These are phyloP conservation scores for Baudoinia panamericana DNA, from an alignment of 495 filamentous ascomycete genomes.

Conservation along the genomic window DNA sequence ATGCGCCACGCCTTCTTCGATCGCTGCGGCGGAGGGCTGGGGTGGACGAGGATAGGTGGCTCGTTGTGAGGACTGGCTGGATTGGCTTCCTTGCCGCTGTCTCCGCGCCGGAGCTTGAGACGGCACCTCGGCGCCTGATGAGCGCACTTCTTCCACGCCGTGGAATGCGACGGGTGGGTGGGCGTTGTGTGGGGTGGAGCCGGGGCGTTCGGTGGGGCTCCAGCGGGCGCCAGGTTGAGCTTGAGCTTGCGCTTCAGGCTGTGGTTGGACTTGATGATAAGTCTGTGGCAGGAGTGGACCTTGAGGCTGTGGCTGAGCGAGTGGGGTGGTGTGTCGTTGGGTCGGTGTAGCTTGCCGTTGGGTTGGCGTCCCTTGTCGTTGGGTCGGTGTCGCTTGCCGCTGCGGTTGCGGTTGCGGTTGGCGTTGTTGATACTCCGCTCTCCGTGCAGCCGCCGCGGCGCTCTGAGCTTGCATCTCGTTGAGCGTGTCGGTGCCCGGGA, in stretches of 20 bases:
- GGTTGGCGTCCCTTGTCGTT: conserved; percentile 26
- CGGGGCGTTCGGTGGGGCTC: conserved; percentile 91
- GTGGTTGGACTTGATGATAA: conserved; percentile 38
- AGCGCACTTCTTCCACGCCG: conserved; percentile 45
- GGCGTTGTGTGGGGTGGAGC: conserved; percentile 79
- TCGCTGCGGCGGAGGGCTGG: conserved; percentile 52
- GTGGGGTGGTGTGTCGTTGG: too few species aligned
- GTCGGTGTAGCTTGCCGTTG: conserved; percentile 29
- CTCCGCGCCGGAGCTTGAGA: conserved; percentile 10
- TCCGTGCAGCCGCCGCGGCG: conserved; percentile 63
- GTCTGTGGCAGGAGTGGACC: too few species aligned
- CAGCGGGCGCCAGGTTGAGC: conserved; percentile 37
- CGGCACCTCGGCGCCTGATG: conserved; percentile 2
- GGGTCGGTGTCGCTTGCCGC: conserved; percentile 18
- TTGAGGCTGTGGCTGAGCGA: too few species aligned
- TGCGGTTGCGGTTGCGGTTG: conserved; percentile 33
- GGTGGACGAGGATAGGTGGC: conserved; percentile 21
- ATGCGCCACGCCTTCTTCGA: conserved; percentile 61
- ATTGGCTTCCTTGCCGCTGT: conserved; percentile 19
- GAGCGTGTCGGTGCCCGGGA: conserved; percentile 70
- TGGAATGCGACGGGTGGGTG: conserved; percentile 87
- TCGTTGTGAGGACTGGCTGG: too few species aligned
- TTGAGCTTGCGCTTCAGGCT: conserved; percentile 36
- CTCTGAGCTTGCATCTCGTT: conserved; percentile 69
- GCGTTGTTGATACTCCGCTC: conserved; percentile 71